A percentile compares a stretch with the other conserved stretches of the same genome.
These are phyloP conservation scores for Chlorencoelia australis DNA, from an alignment of 2,329 filamentous ascomycete genomes.

Conservation along the genomic window DNA sequence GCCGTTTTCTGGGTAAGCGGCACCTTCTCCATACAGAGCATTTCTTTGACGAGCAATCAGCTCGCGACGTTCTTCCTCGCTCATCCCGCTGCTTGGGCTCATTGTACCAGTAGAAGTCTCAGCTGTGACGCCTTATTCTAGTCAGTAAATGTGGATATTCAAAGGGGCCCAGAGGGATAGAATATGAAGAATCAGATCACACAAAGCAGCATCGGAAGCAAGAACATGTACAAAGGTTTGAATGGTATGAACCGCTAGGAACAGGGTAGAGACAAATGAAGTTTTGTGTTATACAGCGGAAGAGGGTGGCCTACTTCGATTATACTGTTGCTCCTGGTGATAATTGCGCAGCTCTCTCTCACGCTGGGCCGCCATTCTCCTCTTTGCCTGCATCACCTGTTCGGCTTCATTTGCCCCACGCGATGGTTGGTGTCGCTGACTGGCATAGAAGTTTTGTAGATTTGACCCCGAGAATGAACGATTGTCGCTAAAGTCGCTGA, in stretches of 20 bases:
- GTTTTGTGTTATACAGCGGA: slow-evolving; percentile 52
- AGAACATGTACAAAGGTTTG: slow-evolving; percentile 29
- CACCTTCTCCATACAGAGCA: slow-evolving; percentile 76
- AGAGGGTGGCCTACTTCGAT: slow-evolving; percentile 90
- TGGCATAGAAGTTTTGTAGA: slow-evolving; percentile 87
- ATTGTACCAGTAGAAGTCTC: slow-evolving; percentile 59
- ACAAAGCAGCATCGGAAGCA: slow-evolving; percentile 26
- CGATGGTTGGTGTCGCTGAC: slow-evolving; percentile 82
- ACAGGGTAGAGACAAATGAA: slow-evolving; percentile 22
- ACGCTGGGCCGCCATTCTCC: slow-evolving; percentile 96
- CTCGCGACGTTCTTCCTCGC: slow-evolving; percentile 91
- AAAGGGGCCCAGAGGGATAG: slow-evolving; percentile 6
- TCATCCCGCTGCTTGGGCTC: slow-evolving; percentile 73
- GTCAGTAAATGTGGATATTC: slow-evolving; percentile 27
- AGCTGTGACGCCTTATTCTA: slow-evolving; percentile 48
- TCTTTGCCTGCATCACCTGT: slow-evolving; percentile 98
- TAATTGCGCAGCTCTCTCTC: slow-evolving; percentile 99
- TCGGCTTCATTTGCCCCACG: slow-evolving; percentile 82
- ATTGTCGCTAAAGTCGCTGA: slow-evolving; percentile 68
- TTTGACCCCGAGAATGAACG: slow-evolving; percentile 67
- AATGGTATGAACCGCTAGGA: slow-evolving; percentile 25
- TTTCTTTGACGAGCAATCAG: slow-evolving; percentile 92
- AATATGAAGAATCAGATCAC: slow-evolving; percentile 25
- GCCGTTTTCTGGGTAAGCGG: slow-evolving; percentile 55
- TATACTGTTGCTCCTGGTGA: slow-evolving; percentile 99